Evolutionary conservation across 2,329 filamentous ascomycete genomes (phyloP), one percentile per base, ranked within the genome.

Genomic region (Rhynchosporium agropyri): DNA sequence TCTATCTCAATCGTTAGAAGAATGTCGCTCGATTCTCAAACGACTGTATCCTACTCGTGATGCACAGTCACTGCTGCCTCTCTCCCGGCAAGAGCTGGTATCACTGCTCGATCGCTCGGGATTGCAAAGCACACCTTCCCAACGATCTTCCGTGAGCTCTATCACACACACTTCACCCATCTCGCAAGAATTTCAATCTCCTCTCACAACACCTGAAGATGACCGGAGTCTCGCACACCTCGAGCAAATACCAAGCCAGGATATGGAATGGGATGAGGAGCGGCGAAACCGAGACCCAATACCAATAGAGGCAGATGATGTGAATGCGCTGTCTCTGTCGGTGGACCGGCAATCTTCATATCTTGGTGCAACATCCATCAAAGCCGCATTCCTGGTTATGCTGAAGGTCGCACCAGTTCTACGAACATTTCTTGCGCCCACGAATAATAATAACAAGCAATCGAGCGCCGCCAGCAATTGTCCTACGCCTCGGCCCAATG

Each of bases 361-460:
- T 70, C 79, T 91, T 3, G 89, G 89, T 1, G 87, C 89, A 15
- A 91, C 89, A 0, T 91, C 89, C 5, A 89, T 91, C 71, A 89
- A 89, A 71, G 89, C 89, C 1, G 88, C 88, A 1, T 79, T 91
- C 42, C 85, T 89, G 76, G 88, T 90, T 53, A 91, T 92, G 73
- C 69, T 75, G 12, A 68, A 78, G 75, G 79, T 83, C 50, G 82
- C 82, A 61, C 83, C 83, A 2, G 77, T 78, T 20, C 79, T 79
- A 33, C 76, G 78, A 46, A 74, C 78, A 1, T 79, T 80, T 61
- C 79, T 84, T 58, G 75, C 79, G 10, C 68, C 72, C 48, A 48
- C 63, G 33, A 64, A 64, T 45, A 67, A 54, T 28, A 60, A 66
- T 10, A 70, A 65, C 12, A 71, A 69, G 51, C 68, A 70, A 58